Evolutionary conservation across 257 asterid genomes (phyloP), one percentile per base, ranked within the genome.

Genomic region (Solanum boliviense): DNA sequence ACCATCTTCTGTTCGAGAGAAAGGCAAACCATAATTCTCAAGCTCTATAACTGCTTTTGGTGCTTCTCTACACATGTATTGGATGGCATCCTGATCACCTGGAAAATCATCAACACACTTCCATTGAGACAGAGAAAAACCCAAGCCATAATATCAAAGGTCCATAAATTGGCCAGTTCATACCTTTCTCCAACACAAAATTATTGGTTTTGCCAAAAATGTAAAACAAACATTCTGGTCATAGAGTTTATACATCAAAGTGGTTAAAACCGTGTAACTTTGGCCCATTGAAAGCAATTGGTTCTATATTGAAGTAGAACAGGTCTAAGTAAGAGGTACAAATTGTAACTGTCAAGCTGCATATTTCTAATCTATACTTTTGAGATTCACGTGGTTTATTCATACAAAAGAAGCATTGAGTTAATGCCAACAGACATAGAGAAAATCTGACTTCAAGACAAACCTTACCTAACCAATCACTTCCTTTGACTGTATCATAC

Each of bases 401-500:
- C 41, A 79, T 79, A 79, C 85, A 48, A 82, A 82, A 18, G 31
- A 31, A 48, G 70, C 39, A 15, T 29, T 44, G 60, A 82, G 70
- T 87, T 39, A 82, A 38, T 67, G 38, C 85, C 67, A 46, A 29
- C 41, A 62, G 23, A 44, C 41, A 72, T 20, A 12, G 62, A 83
- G 81, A 44, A 60, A 78, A 72, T 73, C 72, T 75, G 73, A 44
- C 82, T 83, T 84, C 31, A 23, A 11, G 58, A 87, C 62, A 41
- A 72, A 86, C 65, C 88, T 34, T 92, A 97, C 99, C 99, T 91
- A 97, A 91, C 99, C 99, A 97, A 87, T 97, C 99, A 44, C 98
- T 95, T 91, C 99, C 99, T 89, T 97, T 97, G 41, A 97, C 99
- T 25, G 98, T 97, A 88, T 95, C 99, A 89, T 97, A 97, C 99